A percentile compares a stretch with the other conserved stretches of the same genome.
phyloP scores from a whole-genome alignment of 2,329 filamentous ascomycete genomes.

The Fusarium caatingaense region DNA sequence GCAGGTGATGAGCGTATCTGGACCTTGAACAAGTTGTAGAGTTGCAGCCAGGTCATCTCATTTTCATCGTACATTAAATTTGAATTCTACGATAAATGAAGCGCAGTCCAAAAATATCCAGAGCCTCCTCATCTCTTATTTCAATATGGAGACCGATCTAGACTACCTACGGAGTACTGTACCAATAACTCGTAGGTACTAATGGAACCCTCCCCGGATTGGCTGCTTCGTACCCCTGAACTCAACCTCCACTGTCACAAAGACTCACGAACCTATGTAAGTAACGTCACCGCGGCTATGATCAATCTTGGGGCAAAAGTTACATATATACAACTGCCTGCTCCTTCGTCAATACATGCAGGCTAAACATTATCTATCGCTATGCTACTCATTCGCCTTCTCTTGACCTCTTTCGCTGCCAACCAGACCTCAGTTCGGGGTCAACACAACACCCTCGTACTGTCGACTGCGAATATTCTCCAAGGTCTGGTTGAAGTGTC shows the following conservation, averaged over 20 bases:
- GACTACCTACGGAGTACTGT: neutral
- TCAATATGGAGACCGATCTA: neutral
- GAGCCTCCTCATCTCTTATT: neutral
- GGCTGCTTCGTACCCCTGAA: conserved; percentile 15
- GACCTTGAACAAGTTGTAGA: conserved; percentile 1
- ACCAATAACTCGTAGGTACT: neutral
- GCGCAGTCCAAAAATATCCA: neutral
- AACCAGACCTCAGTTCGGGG: conserved; percentile 57
- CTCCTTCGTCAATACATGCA: conserved; percentile 23
- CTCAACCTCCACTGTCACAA: conserved; percentile 2
- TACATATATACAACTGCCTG: conserved; percentile 48
- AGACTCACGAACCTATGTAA: neutral
- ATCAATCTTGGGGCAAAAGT: conserved; percentile 41
- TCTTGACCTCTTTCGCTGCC: conserved; percentile 3
- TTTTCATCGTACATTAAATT: neutral
- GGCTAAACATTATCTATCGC: conserved; percentile 47
- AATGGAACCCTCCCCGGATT: neutral
- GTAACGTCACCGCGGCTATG: conserved; percentile 5
- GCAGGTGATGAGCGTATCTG: conserved; percentile 29
- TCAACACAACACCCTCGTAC: conserved; percentile 89
- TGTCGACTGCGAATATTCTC: conserved; percentile 93
- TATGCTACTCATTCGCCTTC: conserved; percentile 31
- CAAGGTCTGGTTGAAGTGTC: conserved; percentile 93
- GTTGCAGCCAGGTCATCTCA: conserved; percentile 5
- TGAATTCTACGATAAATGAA: neutral